Base-by-base conservation (phyloP, 2,329 filamentous ascomycete species). In the Cryphonectria naterciae region DNA sequence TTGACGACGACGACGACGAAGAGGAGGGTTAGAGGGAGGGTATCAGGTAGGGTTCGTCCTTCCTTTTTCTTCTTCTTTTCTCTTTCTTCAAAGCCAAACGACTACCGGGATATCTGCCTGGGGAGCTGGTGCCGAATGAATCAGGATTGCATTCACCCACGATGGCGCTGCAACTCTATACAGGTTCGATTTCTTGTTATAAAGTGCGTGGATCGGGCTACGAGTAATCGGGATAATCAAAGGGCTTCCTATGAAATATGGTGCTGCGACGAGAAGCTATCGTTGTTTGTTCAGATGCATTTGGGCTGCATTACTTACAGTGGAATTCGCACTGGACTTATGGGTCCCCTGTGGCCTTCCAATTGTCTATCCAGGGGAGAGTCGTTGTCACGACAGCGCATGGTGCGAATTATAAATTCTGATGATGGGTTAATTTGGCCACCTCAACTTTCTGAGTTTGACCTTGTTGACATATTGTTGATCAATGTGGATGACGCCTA, bases 1-100 rank as follows among this genome's bases (percentile, higher is more conserved):
- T 88, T 19, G 86, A 88, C 65, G 83, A 80, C 25, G 81, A 81
- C 8, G 80, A 82, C 2, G 78, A 79, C 1, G 80, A 81, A 13
- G 77, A 80, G n/a, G 75, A 78, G 15, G 73, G 46, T 7, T 49
- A 49, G 10, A 49, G 22, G 7, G 46, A n/a, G 8, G 19, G 19
- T 19, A 4, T n/a, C 22, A 49, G n/a, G 43, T 0, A 49, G 43
- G 19, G 22, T 49, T 8, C 1, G 4, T 49, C 64, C 54, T 62
- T 4, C 32, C 32, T 32, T 32, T 32, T 32, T 32, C 32, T 32
- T 32, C 2, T 32, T 32, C 32, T 4, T 32, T 32, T 32, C 32
- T 32, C 32, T 32, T 32, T 32, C 32, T 32, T 58, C 54, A 52
- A 71, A 65, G 61, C 73, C 39, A 77, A 76, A 68, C 75, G 41